Base-by-base conservation (phyloP, 2,329 filamentous ascomycete species). In the Aspergillus neotritici region DNA sequence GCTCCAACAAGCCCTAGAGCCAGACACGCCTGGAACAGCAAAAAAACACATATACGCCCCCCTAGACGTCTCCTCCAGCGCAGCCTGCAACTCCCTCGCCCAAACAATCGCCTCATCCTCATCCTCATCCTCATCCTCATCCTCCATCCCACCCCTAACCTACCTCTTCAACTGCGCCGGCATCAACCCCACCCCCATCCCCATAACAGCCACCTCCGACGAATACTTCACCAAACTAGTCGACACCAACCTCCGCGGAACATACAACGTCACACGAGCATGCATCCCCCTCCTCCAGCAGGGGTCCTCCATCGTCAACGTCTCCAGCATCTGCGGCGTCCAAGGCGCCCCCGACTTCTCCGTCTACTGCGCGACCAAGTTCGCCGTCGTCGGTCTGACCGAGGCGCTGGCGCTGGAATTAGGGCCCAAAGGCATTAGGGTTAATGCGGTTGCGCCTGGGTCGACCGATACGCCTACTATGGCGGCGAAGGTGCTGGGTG, bases 401-500 rank as follows among this genome's bases (percentile, higher is more conserved):
- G 56, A 58, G 41, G 35, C 40, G 6, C 44, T 58, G 39, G 56
- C 55, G 4, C n/a, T 53, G 35, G 56, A 59, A 40, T 17, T 56
- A 7, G 56, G 56, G 0, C 34, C 40, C 10, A 38, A 41, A 39
- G 45, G 47, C 4, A 49, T 54, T 31, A 31, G 54, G n/a, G 48
- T 49, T 4, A 55, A 55, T 48, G 47, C 39, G 1, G 48, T 58
- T 7, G 50, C 49, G 36, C 59, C 41, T 56, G 72, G 70, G 4
- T 69, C 70, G 35, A 73, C 72, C 37, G 62, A 72, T 48, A 74
- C 71, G 39, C 70, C 71, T 12, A 68, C 66, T 5, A 76, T 75
- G 61, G 71, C 72, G 6, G 69, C 69, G 4, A 72, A 78, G 28
- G 66, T 74, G 1, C 69, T 64, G 39, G 76, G 76, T 0, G 62